Evolutionary conservation across 345 rosid species (phyloP), one percentile per base, ranked within the genome.

Genomic region (Brassica cretica): DNA sequence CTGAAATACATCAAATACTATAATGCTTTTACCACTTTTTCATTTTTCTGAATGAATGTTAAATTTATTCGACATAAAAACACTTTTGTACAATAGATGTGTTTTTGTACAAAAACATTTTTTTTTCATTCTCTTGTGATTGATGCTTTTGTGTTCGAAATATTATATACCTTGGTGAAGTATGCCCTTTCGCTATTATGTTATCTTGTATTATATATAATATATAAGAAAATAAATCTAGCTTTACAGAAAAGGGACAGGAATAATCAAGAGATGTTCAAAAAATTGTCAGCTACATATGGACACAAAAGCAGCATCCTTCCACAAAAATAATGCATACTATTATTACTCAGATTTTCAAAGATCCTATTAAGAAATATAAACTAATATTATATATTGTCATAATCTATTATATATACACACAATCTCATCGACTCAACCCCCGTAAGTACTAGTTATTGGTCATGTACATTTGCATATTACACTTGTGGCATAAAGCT

Each of bases 281-380:
- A 71, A 62, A 70, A 51, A 53, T 70, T 70, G 24, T 18, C 70
- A 70, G 75, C 79, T 62, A 65, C 37, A 72, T 72, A 51, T 56
- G 39, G 76, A 66, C 81, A 71, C 39, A 30, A 72, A 78, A 78
- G 73, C 73, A 78, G 60, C 68, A 18, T 29, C 61, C 24, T 58
- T 58, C 49, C 62, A 78, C 62, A 59, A 71, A 71, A 21, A 61
- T 35, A 49, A 76, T 68, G 44, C 53, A 27, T 32, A 7, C 49
- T 11, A 11, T 10, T 30, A 68, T 35, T 35, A 63, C 63, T 19
- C 46, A 53, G 41, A 44, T 33, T 11, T 77, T 33, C 15, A 29
- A 75, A 66, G 21, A 66, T 73, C 33, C n/a, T 19, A 46, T 46
- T 16, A 8, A n/a, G 2, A 21, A 15, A 39, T 53, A 74, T 18